A percentile compares a stretch with the other conserved stretches of the same genome.
Conservation (phyloP, 441 rosid genomes). For the Euphorbia schlechtendalii region DNA sequence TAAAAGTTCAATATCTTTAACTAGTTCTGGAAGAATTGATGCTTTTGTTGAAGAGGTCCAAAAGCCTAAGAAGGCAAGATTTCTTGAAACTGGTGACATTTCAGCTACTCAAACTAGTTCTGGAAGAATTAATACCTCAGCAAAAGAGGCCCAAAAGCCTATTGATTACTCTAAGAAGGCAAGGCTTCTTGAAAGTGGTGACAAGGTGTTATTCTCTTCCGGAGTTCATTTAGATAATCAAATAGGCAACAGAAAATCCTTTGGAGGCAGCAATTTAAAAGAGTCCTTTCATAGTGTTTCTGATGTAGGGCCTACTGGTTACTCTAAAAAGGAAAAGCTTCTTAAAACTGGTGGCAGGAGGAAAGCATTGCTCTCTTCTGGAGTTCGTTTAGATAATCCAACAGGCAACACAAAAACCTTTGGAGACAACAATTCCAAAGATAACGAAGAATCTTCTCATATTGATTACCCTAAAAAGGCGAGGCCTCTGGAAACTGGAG, state of each 20-base stretch:
- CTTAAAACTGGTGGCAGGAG: slow-evolving; percentile 31
- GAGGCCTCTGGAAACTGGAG: slow-evolving; percentile 38
- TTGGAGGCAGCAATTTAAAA: slow-evolving; percentile 29
- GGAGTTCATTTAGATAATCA: slow-evolving; percentile 31
- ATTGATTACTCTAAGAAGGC: slow-evolving; percentile 42
- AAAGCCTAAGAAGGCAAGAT: too few relatives aligned
- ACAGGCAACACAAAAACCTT: slow-evolving; percentile 25
- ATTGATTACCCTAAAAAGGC: slow-evolving; percentile 41
- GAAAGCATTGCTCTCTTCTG: slow-evolving; percentile 31
- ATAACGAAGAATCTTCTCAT: slow-evolving; percentile 35
- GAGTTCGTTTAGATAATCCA: slow-evolving; percentile 31
- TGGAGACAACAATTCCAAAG: slow-evolving; percentile 30
- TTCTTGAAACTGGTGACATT: too few relatives aligned
- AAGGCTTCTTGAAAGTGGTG: slow-evolving; percentile 31
- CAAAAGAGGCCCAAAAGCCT: slow-evolving; percentile 32
- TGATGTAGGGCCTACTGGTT: slow-evolving; percentile 44
- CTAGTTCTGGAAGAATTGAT: too few relatives aligned
- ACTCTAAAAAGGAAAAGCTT: slow-evolving; percentile 51
- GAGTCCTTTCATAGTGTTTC: slow-evolving; percentile 54
- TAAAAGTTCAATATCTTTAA: too few relatives aligned
- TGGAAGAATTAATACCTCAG: slow-evolving; percentile 25
- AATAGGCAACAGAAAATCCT: slow-evolving; percentile 25
- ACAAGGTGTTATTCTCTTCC: slow-evolving; percentile 28
- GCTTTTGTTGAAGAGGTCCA: too few relatives aligned
- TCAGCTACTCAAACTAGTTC: slow-evolving; percentile 21